A percentile compares a stretch with the other conserved stretches of the same genome.
These are phyloP conservation scores for Cytospora piceicola DNA, from an alignment of 2,329 filamentous ascomycete species.

Conservation along the genomic window DNA sequence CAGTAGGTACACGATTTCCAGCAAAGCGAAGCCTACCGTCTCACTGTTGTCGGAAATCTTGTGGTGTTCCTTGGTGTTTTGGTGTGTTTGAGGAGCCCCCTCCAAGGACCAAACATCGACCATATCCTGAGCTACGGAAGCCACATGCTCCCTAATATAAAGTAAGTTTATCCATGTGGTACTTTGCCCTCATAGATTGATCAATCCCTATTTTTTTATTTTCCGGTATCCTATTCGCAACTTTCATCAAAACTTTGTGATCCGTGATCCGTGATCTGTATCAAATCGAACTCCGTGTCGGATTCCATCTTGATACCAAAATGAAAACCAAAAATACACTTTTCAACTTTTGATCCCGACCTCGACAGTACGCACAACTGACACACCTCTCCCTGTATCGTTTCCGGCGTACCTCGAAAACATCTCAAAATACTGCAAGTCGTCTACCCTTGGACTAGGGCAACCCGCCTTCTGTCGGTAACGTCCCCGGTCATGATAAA, in stretches of 20 bases:
- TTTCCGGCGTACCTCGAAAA: not conserved
- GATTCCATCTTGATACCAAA: not conserved
- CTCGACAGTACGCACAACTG: not conserved
- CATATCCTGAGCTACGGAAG: too few species aligned
- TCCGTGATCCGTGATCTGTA: not conserved
- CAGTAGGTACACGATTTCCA: not conserved
- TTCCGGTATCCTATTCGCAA: not conserved
- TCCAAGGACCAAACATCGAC: too few species aligned
- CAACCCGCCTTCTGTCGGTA: too few species aligned
- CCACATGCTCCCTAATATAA: too few species aligned
- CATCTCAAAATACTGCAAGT: too few species aligned
- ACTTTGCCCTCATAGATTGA: too few species aligned
- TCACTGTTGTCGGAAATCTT: not conserved
- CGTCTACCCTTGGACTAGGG: too few species aligned
- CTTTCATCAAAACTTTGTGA: not conserved
- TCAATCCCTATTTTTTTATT: not conserved
- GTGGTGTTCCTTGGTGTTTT: not conserved
- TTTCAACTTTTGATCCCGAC: not conserved
- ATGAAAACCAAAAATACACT: not conserved
- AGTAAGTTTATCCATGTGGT: not conserved
- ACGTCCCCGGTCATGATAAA: not conserved
- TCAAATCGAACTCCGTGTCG: not conserved
- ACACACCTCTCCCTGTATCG: not conserved
- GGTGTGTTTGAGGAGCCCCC: not conserved
- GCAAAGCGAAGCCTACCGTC: not conserved